phyloP scores from a whole-genome alignment of 2,329 filamentous ascomycete genomes.

The Aspergillus ochraceus region DNA sequence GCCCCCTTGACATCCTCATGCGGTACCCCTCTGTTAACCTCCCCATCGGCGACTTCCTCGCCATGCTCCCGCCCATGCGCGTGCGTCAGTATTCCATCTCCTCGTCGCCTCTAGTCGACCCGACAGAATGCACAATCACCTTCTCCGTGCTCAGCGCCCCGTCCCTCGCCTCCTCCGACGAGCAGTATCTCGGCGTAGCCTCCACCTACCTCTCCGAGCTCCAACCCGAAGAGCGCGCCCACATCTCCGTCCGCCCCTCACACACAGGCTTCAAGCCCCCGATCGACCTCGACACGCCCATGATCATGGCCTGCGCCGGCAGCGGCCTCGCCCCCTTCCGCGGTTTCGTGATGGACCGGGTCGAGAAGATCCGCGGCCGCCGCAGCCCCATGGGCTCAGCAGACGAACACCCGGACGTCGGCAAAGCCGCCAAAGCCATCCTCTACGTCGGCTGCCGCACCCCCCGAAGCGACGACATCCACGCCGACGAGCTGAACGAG shows the following conservation, averaged over 20 bases:
- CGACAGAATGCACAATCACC: constrained; percentile 62
- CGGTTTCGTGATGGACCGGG: constrained; percentile 64
- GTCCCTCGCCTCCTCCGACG: constrained; percentile 39
- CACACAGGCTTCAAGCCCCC: constrained; percentile 40
- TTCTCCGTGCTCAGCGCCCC: constrained; percentile 65
- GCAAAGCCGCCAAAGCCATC: constrained; percentile 32
- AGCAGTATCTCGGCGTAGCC: constrained; percentile 59
- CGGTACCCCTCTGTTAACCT: constrained; percentile 60
- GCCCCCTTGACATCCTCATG: constrained; percentile 66
- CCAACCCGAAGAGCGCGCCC: constrained; percentile 30
- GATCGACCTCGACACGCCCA: constrained; percentile 31
- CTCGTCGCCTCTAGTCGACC: constrained; percentile 65
- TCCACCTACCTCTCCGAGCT: constrained; percentile 60
- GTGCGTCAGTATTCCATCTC: constrained; percentile 80
- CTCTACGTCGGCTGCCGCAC: constrained; percentile 40
- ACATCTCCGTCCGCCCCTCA: constrained; percentile 37
- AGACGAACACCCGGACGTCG: constrained; percentile 9
- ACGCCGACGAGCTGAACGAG: constrained; percentile 40
- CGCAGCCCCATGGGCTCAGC: constrained; percentile 16
- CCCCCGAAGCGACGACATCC: constrained; percentile 36
- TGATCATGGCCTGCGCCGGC: constrained; percentile 43
- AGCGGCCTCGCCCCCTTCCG: constrained; percentile 64
- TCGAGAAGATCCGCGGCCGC: constrained; percentile 35
- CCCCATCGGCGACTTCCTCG: constrained; percentile 66
- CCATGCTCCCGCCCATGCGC: constrained; percentile 74